These are phyloP conservation scores for Curvularia spicifera DNA, from an alignment of 2,329 filamentous ascomycete genomes.

Conservation along the genomic window DNA sequence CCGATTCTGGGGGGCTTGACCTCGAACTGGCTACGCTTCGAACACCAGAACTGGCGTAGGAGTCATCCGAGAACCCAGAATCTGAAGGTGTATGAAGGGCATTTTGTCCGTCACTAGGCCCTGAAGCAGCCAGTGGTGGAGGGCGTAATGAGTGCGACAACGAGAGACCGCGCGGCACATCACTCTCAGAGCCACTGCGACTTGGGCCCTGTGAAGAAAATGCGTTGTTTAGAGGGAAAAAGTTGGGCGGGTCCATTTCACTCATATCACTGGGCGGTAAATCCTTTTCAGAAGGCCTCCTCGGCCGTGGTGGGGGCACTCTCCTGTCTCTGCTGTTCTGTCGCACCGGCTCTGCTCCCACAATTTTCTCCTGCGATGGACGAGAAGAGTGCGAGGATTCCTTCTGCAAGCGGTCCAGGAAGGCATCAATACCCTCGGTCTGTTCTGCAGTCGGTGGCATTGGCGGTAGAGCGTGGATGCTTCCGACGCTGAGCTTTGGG, in stretches of 20 bases:
- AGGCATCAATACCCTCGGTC: constrained; percentile 48
- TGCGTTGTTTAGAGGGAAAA: constrained; percentile 27
- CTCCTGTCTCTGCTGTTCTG: constrained; percentile 32
- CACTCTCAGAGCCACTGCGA: constrained; percentile 26
- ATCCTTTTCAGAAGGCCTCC: constrained; percentile 40
- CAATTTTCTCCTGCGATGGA: constrained; percentile 23
- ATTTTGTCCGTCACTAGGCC: constrained; percentile 36
- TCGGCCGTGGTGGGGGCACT: constrained; percentile 30
- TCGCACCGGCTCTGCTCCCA: constrained; percentile 27
- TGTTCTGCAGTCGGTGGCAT: constrained; percentile 30
- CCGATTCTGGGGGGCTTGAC: constrained; percentile 50
- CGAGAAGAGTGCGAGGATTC: constrained; percentile 35
- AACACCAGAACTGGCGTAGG: constrained; percentile 43
- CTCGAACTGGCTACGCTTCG: constrained; percentile 47
- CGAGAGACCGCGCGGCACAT: constrained; percentile 9
- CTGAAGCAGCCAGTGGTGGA: constrained; percentile 29
- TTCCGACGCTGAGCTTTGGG: constrained; percentile 29
- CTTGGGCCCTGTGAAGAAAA: constrained; percentile 36
- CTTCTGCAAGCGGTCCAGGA: constrained; percentile 46
- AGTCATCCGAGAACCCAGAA: constrained; percentile 50
- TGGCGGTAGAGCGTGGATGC: constrained; percentile 27
- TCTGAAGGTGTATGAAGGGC: constrained; percentile 49
- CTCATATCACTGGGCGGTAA: constrained; percentile 27
- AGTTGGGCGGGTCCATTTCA: constrained; percentile 29
- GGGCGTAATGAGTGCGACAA: constrained; percentile 26